Evolutionary conservation across 352 stramenopile genomes (phyloP), one percentile per base, ranked within the genome.

Genomic region (Albugo candida): DNA sequence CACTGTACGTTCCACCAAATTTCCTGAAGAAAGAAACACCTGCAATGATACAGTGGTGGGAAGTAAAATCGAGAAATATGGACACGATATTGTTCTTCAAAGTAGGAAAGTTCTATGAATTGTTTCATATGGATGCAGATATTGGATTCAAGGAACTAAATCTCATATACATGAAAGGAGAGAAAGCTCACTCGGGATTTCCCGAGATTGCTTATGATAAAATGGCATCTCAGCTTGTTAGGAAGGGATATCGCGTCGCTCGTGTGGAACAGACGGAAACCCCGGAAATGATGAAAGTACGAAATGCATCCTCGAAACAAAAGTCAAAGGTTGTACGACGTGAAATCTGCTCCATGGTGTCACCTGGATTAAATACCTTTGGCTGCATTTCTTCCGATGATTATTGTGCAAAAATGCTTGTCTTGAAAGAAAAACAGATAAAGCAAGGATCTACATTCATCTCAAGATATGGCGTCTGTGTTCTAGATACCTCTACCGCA

Each of bases 61-160:
- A 94, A 44, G 79, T 99, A 50, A 99, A 99, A 64, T 51, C 80
- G 5, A 68, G 85, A 36, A 96, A 98, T 59, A 94, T 97, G 69
- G 95, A 99, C 63, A 97, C 88, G 1, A 75, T 99, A 1, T 65
- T 99, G 1, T 95, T 99, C 48, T 99, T 99, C 72, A 99, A 99
- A 62, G 96, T 95, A 31, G 92, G 92, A 45, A 96, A 96, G 63
- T 97, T 98, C 49, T 97, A 97, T 62, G 91, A 97, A 63, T 59
- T 94, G 20, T 91, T 89, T 50, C 95, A 99, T 69, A 97, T 97
- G 81, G 96, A 99, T 62, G 94, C 96, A 0, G 95, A 99, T 62
- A 68, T 99, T 19, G 94, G 84, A 37, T 95, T 98, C 41, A 81
- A 92, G 48, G 82, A 98, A 41, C 62, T 97, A 12, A 83, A 92